phyloP scores from a whole-genome alignment of 2,329 filamentous ascomycete genomes.

The Xylariaceae sp. region DNA sequence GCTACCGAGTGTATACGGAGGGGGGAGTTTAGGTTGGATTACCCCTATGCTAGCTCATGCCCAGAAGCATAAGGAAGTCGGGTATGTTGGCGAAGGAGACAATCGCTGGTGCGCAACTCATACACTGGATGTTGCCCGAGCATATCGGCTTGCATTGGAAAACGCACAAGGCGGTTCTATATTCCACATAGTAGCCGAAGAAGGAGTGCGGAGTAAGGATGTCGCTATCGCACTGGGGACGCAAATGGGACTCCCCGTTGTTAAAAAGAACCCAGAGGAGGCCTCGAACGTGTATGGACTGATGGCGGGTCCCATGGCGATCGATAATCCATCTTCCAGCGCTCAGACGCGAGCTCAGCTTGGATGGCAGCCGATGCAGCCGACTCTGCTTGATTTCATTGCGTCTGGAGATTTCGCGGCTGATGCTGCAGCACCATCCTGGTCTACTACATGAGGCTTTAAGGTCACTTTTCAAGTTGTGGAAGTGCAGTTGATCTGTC shows the following conservation, averaged over 20 bases:
- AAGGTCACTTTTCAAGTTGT: too few species aligned
- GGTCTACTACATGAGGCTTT: background rate
- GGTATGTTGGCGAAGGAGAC: slow-evolving; percentile 2
- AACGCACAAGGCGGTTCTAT: slow-evolving; percentile 3
- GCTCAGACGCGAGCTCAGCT: slow-evolving; percentile 4
- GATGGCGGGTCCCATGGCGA: background rate
- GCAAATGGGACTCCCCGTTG: slow-evolving; percentile 3
- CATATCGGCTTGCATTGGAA: slow-evolving; percentile 9
- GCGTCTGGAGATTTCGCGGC: slow-evolving; percentile 1
- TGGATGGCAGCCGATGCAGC: slow-evolving; percentile 5
- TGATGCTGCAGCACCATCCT: background rate
- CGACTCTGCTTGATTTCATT: slow-evolving; percentile 3
- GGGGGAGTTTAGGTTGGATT: slow-evolving; percentile 5
- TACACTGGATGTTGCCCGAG: slow-evolving; percentile 4
- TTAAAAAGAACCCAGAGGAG: background rate
- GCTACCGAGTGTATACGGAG: slow-evolving; percentile 7
- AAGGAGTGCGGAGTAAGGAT: slow-evolving; percentile 5
- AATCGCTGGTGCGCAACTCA: slow-evolving; percentile 10
- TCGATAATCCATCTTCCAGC: slow-evolving; percentile 7
- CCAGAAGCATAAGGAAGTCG: background rate
- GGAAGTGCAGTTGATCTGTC: too few species aligned
- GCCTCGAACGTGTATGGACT: slow-evolving; percentile 1
- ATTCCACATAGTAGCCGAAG: slow-evolving; percentile 8
- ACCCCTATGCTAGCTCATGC: slow-evolving; percentile 4
- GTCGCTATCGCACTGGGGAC: slow-evolving; percentile 6